Conservation (phyloP, 352 stramenopile species). For the Pythium aquatile region DNA sequence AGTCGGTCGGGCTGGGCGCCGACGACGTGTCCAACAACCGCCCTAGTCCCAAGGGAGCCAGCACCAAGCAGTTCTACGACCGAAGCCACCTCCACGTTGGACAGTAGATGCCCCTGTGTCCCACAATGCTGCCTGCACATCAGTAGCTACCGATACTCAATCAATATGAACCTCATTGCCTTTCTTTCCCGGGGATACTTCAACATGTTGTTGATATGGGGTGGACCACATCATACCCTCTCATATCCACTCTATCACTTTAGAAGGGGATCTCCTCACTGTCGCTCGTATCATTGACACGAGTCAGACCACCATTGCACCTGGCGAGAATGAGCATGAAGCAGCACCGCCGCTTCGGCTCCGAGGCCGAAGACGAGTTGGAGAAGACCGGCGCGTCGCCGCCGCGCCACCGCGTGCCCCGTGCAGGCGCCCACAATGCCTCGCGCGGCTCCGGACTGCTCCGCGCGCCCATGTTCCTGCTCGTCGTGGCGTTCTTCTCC, state of each 20-base stretch:
- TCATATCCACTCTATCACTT: neutral
- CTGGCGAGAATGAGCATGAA: constrained; percentile 9
- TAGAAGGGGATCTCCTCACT: neutral
- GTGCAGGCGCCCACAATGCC: constrained; percentile 16
- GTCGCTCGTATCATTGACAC: constrained; percentile 8
- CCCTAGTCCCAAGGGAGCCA: constrained; percentile 65
- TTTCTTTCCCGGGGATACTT: neutral
- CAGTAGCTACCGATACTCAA: neutral
- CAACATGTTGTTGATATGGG: too few species aligned
- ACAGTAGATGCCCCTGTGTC: neutral
- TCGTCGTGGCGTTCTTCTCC: constrained; percentile 47
- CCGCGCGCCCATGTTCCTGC: constrained; percentile 27
- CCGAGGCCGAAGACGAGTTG: constrained; percentile 20
- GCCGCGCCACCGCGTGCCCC: constrained; percentile 25
- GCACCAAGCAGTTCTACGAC: constrained; percentile 84
- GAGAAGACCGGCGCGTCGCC: constrained; percentile 5
- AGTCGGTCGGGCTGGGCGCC: constrained; percentile 58
- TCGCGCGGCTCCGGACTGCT: constrained; percentile 19
- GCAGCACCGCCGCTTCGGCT: constrained; percentile 19
- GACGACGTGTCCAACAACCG: constrained; percentile 54
- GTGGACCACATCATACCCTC: neutral
- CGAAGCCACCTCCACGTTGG: constrained; percentile 68
- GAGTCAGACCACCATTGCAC: constrained; percentile 1
- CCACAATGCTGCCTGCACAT: neutral
- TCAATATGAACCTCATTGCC: neutral